Evolutionary conservation across 179 eudicot species (phyloP), one percentile per base, ranked within the genome.

Genomic region (Drosera spatulata): DNA sequence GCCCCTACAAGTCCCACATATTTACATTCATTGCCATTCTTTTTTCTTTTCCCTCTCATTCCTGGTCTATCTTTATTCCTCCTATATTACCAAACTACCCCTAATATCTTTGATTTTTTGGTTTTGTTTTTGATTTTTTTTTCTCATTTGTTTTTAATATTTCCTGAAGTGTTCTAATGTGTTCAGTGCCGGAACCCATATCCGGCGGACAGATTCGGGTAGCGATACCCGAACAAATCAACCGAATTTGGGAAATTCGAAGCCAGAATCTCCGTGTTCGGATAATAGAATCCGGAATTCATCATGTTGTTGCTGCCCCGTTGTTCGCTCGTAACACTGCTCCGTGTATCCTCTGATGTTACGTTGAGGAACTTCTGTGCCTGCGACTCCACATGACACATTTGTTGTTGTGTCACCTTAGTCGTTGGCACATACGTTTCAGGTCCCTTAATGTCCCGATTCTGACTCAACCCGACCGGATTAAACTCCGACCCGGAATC

Each of bases 161-260:
- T 22, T 22, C 33, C 33, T 22, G 33, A 22, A 22, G 33, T 22
- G 33, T 22, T 22, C 33, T 22, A 0, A 22, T 22, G 33, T 22
- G 33, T 22, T 22, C 33, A 22, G 33, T 22, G 33, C 33, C 33
- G 33, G 33, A 22, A 22, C 33, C 33, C 86, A 33, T 50, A 80
- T 10, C 67, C 74, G 3, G 67, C 55, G 5, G 50, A 11, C 49
- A 66, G 79, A 49, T 64, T 63, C 55, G 79, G 66, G 76, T 80
- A 78, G 43, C 84, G 66, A 38, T 73, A 53, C 2, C 75, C 73
- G 44, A 81, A 80, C 48, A 80, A 77, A 75, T 85, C 89, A 0
- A 73, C 2, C 41, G 79, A 41, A 56, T 62, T 61, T 4, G 58
- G 40, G 46, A 61, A 65, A 5, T 68, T 56, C 12, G 61, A 74